Evolutionary conservation across 371 early-diverging fungal species (phyloP).

Genomic region (Rhizopus microsporus): DNA sequence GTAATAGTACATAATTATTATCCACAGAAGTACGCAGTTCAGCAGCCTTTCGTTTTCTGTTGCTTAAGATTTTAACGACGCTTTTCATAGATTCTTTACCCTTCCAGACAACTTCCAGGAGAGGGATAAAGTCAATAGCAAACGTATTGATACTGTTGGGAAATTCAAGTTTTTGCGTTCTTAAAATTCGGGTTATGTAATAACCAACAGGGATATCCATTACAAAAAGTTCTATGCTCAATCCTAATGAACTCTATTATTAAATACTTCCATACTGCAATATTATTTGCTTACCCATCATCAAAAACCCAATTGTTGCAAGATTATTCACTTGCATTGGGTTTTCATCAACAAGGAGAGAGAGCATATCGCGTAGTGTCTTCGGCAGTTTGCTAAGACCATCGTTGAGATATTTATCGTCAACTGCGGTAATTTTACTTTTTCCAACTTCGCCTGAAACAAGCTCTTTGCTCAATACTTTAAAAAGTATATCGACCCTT

Average conservation of each 20-base stretch:
- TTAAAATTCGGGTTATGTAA: constrained; percentile 6
- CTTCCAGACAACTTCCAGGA: constrained; percentile 10
- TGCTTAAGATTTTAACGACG: constrained; percentile 5
- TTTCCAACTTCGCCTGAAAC: constrained; percentile 10
- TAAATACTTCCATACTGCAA: not conserved
- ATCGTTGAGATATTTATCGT: constrained; percentile 11
- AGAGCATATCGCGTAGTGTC: constrained; percentile 11
- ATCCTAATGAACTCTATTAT: constrained; percentile 3
- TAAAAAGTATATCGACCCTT: constrained; percentile 10
- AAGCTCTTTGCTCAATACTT: not conserved
- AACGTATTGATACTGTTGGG: not conserved
- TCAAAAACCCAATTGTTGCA: constrained; percentile 7
- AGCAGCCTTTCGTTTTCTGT: constrained; percentile 7
- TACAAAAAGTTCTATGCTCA: constrained; percentile 7
- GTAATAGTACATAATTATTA: not conserved
- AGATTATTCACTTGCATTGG: constrained; percentile 8
- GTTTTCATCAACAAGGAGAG: constrained; percentile 2
- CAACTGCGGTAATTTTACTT: not conserved
- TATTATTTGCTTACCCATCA: constrained; percentile 12
- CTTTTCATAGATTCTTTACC: constrained; percentile 7
- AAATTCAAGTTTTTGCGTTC: constrained; percentile 10
- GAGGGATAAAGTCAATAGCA: constrained; percentile 6
- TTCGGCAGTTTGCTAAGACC: constrained; percentile 6
- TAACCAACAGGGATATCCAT: constrained; percentile 6
- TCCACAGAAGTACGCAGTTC: constrained; percentile 1